Evolutionary conservation across 805 yeast species (phyloP).

Genomic region (Wickerhamomyces alni): DNA sequence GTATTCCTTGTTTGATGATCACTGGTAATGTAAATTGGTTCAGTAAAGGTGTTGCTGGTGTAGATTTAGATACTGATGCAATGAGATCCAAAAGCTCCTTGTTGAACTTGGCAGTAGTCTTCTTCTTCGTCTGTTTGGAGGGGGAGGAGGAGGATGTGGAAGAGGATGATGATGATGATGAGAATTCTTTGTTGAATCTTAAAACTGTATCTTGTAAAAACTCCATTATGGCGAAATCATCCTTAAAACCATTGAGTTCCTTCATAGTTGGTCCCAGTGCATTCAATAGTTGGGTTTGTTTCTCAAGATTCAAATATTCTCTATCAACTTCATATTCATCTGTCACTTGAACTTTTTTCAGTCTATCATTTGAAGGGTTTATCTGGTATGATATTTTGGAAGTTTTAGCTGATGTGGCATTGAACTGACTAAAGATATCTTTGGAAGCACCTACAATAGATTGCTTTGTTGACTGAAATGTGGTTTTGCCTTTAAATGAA

Average conservation of each 20-base stretch:
- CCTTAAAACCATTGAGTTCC: background rate
- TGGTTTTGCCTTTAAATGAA: background rate
- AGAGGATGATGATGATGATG: background rate
- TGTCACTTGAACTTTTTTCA: background rate
- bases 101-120: background rate
- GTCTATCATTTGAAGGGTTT: background rate
- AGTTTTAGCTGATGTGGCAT: background rate
- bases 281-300: background rate
- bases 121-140: background rate
- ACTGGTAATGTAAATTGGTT: constrained; percentile 14
- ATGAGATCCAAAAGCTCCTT: constrained; percentile 1
- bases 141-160: no score
- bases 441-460: background rate
- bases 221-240: background rate
- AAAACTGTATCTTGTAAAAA: background rate
- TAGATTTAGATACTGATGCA: background rate
- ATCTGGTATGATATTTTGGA: background rate
- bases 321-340: background rate
- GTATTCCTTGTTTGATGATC: constrained; percentile 6
- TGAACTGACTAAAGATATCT: background rate
- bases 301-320: background rate
- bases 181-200: background rate
- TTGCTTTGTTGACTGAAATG: background rate
- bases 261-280: background rate
- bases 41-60: constrained; percentile 8